Evolutionary conservation across 805 yeast genomes (phyloP).

Genomic region (Monosporozyma yasuniensis): DNA sequence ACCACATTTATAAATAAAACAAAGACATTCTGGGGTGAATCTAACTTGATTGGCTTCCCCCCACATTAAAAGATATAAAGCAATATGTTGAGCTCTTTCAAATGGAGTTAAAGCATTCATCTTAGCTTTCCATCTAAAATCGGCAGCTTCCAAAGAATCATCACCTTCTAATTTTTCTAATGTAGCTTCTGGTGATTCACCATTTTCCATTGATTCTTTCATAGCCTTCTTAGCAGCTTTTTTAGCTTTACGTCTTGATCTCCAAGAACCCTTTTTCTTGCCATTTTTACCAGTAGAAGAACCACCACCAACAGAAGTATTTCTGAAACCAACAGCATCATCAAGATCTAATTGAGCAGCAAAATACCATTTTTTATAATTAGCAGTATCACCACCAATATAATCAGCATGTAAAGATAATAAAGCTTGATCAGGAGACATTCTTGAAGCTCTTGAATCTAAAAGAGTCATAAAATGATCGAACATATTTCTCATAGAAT

Average conservation of each 20-base stretch:
- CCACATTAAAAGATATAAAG: constrained; percentile 70
- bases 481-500: constrained; percentile 84
- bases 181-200: constrained; percentile 51
- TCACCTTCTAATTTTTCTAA: constrained; percentile 69
- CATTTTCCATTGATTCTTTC: constrained; percentile 45
- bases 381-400: constrained; percentile 80
- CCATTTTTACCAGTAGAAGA: constrained; percentile 42
- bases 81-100: constrained; percentile 71
- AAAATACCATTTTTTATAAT: constrained; percentile 80
- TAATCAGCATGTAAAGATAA: constrained; percentile 78
- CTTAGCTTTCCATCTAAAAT: constrained; percentile 72
- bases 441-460: constrained; percentile 78
- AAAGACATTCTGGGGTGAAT: constrained; percentile 80
- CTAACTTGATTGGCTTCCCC: constrained; percentile 93
- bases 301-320: constrained; percentile 60
- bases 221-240: constrained; percentile 66
- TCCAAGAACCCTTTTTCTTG: constrained; percentile 49
- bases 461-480: constrained; percentile 79
- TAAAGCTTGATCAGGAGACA: constrained; percentile 83
- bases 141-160: constrained; percentile 75
- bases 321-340: constrained; percentile 74
- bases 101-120: constrained; percentile 67
- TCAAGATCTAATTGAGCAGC: constrained; percentile 84
- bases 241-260: constrained; percentile 63
- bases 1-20: constrained; percentile 94